These are phyloP conservation scores for Suillus decipiens DNA, from an alignment of 768 basidiomycete genomes.

Conservation along the genomic window DNA sequence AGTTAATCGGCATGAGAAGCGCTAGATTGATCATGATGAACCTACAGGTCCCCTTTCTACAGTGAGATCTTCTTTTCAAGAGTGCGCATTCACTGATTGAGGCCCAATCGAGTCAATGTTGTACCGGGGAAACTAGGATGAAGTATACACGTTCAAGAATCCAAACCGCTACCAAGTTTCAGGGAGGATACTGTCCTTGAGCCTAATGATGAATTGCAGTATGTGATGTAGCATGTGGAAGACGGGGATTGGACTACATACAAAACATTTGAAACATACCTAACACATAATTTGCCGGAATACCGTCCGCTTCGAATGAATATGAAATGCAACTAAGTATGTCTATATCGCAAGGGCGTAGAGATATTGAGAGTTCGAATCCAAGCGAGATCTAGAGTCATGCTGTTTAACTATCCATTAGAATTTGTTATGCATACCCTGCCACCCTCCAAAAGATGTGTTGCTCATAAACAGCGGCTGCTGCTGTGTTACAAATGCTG, in stretches of 20 bases:
- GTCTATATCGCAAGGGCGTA: neutral
- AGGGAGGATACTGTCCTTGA: neutral
- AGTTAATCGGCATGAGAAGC: neutral
- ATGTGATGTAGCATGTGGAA: neutral
- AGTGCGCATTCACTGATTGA: neutral
- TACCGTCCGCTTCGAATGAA: neutral
- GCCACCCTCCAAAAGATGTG: constrained; percentile 21
- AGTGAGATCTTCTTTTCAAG: neutral
- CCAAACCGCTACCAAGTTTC: neutral
- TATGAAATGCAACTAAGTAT: neutral
- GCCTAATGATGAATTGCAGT: neutral
- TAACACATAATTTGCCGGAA: neutral
- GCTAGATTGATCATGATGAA: neutral
- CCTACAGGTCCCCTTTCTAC: neutral
- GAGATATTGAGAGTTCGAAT: neutral
- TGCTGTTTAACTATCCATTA: constrained; percentile 7
- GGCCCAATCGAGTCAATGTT: neutral
- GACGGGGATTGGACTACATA: neutral
- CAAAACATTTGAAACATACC: neutral
- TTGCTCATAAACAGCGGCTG: constrained; percentile 25
- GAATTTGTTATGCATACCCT: constrained; percentile 19
- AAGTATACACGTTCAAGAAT: neutral
- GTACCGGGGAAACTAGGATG: neutral
- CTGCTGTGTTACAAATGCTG: constrained; percentile 18
- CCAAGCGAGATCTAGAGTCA: neutral